Conservation (phyloP, 176 grass and related monocot genomes). For the Oryza nivara region DNA sequence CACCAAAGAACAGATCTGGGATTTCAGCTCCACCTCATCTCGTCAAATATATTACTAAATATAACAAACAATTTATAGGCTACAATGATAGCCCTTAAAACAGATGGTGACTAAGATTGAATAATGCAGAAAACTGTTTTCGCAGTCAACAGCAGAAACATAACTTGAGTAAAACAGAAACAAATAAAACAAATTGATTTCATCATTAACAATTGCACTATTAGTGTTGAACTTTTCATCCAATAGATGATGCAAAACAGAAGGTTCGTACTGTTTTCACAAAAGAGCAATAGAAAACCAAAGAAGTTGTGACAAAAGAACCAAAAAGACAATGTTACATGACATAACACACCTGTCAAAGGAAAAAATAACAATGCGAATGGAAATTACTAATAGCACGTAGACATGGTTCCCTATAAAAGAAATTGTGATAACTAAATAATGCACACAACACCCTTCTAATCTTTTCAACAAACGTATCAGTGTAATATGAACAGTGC, state of each 20-base stretch:
- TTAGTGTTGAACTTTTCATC: neutral
- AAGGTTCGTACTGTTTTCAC: neutral
- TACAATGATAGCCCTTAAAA: neutral
- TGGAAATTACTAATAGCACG: neutral
- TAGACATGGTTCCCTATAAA: constrained; percentile 2
- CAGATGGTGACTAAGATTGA: neutral
- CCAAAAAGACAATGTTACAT: neutral
- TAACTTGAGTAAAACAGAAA: neutral
- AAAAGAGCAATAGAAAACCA: neutral
- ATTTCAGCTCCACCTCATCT: constrained; percentile 19
- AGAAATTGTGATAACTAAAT: neutral
- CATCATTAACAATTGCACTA: neutral
- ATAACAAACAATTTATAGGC: neutral
- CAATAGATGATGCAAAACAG: neutral
- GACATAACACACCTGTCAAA: neutral
- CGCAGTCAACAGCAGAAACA: neutral
- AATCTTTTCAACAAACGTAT: constrained; percentile 15
- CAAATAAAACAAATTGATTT: neutral
- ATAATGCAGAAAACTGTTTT: constrained; percentile 17
- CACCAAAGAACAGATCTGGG: constrained; percentile 19
- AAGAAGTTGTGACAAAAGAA: neutral
- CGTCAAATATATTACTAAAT: neutral
- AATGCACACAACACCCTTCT: neutral
- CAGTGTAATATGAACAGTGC: neutral
- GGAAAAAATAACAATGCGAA: neutral